Conservation (phyloP, 2,329 filamentous ascomycete species). For the Trichophyton mentagrophytes region DNA sequence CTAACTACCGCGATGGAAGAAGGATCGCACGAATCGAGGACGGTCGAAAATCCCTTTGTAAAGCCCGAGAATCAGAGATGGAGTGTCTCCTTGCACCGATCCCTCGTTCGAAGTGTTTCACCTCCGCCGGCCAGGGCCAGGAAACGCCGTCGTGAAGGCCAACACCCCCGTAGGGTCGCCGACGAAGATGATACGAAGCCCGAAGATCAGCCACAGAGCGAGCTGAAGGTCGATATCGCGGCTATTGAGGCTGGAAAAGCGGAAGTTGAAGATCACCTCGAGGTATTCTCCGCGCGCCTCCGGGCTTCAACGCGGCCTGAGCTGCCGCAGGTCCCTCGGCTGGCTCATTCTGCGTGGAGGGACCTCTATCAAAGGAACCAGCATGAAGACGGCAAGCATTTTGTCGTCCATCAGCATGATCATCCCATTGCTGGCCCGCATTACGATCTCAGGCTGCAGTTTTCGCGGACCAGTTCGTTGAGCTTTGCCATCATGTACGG, state of each 20-base stretch:
- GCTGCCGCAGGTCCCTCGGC: constrained; percentile 17
- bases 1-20: not conserved
- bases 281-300: constrained; percentile 36
- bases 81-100: constrained; percentile 1
- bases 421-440: constrained; percentile 56
- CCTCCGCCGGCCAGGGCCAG: constrained; percentile 17
- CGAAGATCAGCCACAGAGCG: not conserved
- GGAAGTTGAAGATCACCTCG: constrained; percentile 36
- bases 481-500: constrained; percentile 55
- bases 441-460: constrained; percentile 58
- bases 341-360: constrained; percentile 33
- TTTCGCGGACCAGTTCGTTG: constrained; percentile 52
- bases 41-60: constrained; percentile 4
- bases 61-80: constrained; percentile 7
- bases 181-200: not conserved
- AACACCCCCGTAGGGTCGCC: not conserved
- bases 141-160: not conserved
- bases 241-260: constrained; percentile 42
- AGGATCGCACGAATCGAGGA: not conserved
- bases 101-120: constrained; percentile 18
- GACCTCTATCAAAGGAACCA: constrained; percentile 38
- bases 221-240: constrained; percentile 21
- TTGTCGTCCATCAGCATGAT: constrained; percentile 61
- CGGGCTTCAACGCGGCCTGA: constrained; percentile 17
- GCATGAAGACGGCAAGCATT: constrained; percentile 40